phyloP scores from a whole-genome alignment of 257 asterid genomes.

The Knoxia roxburghii region DNA sequence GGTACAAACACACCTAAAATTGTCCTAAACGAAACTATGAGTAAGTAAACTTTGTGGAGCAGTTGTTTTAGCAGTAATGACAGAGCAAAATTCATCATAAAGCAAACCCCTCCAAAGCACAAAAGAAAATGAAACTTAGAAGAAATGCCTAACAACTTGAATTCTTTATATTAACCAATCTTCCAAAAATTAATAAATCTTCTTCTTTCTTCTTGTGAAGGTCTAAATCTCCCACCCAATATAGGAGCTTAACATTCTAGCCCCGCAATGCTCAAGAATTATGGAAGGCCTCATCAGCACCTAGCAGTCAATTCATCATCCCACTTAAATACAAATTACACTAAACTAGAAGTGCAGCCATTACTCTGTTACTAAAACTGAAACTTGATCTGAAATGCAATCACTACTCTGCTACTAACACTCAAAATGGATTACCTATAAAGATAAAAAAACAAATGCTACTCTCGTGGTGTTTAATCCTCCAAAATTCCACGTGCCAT shows the following conservation, averaged over 20 bases:
- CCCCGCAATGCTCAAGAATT: neutral
- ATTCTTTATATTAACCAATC: neutral
- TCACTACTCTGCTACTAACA: too few species aligned
- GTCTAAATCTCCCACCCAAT: neutral
- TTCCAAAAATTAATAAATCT: neutral
- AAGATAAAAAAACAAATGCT: neutral
- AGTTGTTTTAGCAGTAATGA: neutral
- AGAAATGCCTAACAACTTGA: neutral
- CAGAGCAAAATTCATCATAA: neutral
- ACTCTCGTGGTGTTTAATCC: neutral
- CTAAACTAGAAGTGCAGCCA: neutral
- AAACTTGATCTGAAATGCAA: neutral
- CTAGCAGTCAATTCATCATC: neutral
- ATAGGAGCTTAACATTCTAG: too few species aligned
- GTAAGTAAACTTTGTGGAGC: neutral
- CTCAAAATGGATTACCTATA: too few species aligned
- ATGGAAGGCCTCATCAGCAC: neutral
- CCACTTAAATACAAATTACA: neutral
- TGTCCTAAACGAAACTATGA: neutral
- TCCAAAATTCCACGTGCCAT: constrained; percentile 8
- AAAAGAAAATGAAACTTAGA: neutral
- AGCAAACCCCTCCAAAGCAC: neutral
- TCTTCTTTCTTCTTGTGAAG: neutral
- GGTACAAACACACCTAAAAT: neutral
- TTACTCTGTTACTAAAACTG: neutral